A percentile compares a stretch with the other conserved stretches of the same genome.
These are phyloP conservation scores for Lagerstroemia speciosa DNA, from an alignment of 345 rosid genomes.

Conservation along the genomic window DNA sequence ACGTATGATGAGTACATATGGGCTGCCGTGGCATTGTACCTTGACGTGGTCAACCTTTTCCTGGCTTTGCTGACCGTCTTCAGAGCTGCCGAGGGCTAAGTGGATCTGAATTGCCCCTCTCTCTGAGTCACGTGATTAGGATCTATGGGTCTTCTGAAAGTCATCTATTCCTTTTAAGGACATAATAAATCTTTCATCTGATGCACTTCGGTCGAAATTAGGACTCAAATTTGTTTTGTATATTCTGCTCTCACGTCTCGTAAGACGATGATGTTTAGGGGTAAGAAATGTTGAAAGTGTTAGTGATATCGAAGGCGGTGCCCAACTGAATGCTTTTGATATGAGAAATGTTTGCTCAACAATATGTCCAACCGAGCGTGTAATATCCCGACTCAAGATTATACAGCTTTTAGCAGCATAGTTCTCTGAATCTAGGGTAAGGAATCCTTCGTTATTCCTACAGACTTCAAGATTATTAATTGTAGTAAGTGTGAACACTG, in stretches of 20 bases:
- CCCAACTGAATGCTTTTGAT: too few species aligned
- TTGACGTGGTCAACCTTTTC: conserved; percentile 67
- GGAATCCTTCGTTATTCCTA: too few species aligned
- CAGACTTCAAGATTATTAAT: too few species aligned
- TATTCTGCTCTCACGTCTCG: neutral
- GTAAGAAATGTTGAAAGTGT: too few species aligned
- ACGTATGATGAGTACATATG: conserved; percentile 59
- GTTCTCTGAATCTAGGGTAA: too few species aligned
- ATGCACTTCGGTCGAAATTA: neutral
- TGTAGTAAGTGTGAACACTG: too few species aligned
- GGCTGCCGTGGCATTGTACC: conserved; percentile 55
- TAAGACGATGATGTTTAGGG: too few species aligned
- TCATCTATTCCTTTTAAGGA: neutral
- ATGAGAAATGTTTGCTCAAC: too few species aligned
- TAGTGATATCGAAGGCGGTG: too few species aligned
- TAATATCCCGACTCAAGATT: too few species aligned
- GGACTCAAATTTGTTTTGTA: neutral
- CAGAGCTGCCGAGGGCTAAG: conserved; percentile 20
- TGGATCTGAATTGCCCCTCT: neutral
- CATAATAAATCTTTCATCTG: neutral
- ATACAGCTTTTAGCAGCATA: too few species aligned
- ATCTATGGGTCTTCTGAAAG: neutral
- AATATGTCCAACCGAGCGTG: too few species aligned
- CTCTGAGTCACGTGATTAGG: neutral
- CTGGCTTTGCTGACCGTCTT: conserved; percentile 35